A percentile compares a stretch with the other conserved stretches of the same genome.
These are phyloP conservation scores for Microbotryomycetes sp. DNA, from an alignment of 1,284 basidiomycete genomes.

Conservation along the genomic window DNA sequence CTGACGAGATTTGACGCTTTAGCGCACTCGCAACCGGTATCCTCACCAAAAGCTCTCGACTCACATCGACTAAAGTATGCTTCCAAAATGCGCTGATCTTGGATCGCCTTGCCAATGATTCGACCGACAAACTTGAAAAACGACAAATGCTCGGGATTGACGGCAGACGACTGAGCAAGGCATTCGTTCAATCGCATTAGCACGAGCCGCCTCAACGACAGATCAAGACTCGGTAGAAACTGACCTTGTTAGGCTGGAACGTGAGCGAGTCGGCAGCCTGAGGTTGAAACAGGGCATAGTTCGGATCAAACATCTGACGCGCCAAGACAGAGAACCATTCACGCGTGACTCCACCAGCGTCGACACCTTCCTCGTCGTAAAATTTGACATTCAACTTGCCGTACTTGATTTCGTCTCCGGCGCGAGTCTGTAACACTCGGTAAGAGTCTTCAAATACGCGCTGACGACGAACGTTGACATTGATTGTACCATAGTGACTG, in stretches of 20 bases:
- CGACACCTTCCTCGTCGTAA: slow-evolving; percentile 94
- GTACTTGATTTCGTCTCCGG: slow-evolving; percentile 94
- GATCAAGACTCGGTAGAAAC: slow-evolving; percentile 23
- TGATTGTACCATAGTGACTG: slow-evolving; percentile 74
- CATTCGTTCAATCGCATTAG: too few species aligned
- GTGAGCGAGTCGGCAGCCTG: slow-evolving; percentile 55
- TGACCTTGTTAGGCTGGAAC: slow-evolving; percentile 43
- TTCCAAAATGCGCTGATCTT: slow-evolving; percentile 89
- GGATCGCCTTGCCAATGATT: slow-evolving; percentile 92
- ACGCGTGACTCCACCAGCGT: slow-evolving; percentile 90
- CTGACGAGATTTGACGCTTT: slow-evolving; percentile 5
- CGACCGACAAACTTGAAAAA: slow-evolving; percentile 99
- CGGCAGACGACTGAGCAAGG: slow-evolving; percentile 81
- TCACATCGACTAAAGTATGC: slow-evolving; percentile 86
- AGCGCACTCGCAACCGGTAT: not conserved
- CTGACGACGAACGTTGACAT: slow-evolving; percentile 84
- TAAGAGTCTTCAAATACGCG: slow-evolving; percentile 84
- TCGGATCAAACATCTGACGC: slow-evolving; percentile 98
- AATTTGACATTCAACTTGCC: slow-evolving; percentile 96
- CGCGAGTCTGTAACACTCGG: slow-evolving; percentile 79
- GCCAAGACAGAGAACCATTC: slow-evolving; percentile 75
- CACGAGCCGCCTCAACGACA: slow-evolving; percentile 42
- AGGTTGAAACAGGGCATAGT: slow-evolving; percentile 96
- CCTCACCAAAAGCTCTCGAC: not conserved
- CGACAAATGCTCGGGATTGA: slow-evolving; percentile 84